Evolutionary conservation across 2,329 filamentous ascomycete species (phyloP).

Genomic region (Sporothrix phasma): DNA sequence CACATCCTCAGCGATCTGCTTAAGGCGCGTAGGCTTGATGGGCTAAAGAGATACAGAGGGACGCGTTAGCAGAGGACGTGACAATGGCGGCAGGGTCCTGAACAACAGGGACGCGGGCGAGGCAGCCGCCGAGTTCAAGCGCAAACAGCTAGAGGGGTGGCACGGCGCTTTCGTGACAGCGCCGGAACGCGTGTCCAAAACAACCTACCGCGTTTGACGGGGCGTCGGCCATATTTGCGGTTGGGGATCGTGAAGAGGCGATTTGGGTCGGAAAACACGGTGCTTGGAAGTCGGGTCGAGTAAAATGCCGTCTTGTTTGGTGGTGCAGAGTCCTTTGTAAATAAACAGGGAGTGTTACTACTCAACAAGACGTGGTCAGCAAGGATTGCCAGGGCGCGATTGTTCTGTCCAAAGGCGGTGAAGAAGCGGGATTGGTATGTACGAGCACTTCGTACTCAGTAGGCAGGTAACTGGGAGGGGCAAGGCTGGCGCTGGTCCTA

Average conservation of each 20-base stretch:
- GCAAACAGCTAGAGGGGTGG: neutral
- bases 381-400: neutral
- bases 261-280: neutral
- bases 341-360: slow-evolving; percentile 3
- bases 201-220: slow-evolving; percentile 14
- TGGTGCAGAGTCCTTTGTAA: slow-evolving; percentile 6
- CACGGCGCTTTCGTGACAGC: neutral
- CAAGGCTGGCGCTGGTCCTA: slow-evolving; percentile 5
- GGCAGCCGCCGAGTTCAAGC: neutral
- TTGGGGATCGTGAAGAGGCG: neutral
- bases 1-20: slow-evolving; percentile 80
- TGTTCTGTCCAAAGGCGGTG: slow-evolving; percentile 10
- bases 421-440: neutral
- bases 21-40: slow-evolving; percentile 63
- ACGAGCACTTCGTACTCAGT: too few relatives aligned
- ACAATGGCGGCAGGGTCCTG: neutral
- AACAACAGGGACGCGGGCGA: too few relatives aligned
- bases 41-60: slow-evolving; percentile 42
- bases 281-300: neutral
- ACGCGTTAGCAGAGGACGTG: neutral
- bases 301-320: neutral
- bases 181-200: neutral
- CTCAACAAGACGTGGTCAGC: neutral
- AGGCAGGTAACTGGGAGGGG: neutral
- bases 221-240: slow-evolving; percentile 14